These are phyloP conservation scores for Rusavskia elegans DNA, from an alignment of 495 filamentous ascomycete genomes.

Conservation along the genomic window DNA sequence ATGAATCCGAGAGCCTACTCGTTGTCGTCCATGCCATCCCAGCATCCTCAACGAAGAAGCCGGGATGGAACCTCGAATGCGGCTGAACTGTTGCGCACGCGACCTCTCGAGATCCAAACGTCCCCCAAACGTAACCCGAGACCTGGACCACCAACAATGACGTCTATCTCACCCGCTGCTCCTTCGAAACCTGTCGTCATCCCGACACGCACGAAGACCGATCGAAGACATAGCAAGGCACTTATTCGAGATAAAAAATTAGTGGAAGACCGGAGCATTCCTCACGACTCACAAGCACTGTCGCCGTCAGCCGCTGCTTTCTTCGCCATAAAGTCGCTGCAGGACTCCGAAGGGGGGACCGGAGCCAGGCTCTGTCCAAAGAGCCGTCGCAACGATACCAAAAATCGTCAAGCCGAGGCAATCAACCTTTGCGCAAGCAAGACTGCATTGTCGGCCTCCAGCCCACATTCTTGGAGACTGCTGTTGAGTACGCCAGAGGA, in stretches of 20 bases:
- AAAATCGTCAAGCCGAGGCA: neutral
- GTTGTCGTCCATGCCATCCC: conserved; percentile 4
- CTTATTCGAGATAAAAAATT: neutral
- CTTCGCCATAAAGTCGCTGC: conserved; percentile 7
- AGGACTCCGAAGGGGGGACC: neutral
- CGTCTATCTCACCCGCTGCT: conserved; percentile 4
- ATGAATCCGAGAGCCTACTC: conserved; percentile 12
- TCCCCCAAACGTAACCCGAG: conserved; percentile 17
- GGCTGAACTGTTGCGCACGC: neutral
- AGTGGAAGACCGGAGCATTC: neutral
- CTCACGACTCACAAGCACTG: conserved; percentile 7
- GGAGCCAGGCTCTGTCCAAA: too few species aligned
- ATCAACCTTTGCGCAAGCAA: neutral
- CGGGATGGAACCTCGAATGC: neutral
- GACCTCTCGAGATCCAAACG: neutral
- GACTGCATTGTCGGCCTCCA: conserved; percentile 7
- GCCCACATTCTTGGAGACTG: conserved; percentile 19
- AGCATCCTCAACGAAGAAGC: neutral
- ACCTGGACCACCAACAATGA: conserved; percentile 17
- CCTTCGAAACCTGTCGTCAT: conserved; percentile 15
- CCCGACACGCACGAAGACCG: conserved; percentile 7
- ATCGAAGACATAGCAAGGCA: conserved; percentile 1
- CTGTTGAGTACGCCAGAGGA: conserved; percentile 31
- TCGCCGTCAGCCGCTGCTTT: conserved; percentile 10
- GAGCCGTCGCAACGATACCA: neutral